Percentiles rank a stretch among this genome's conserved stretches.
These are phyloP conservation scores for Ophiostoma piceae DNA, from an alignment of 2,329 filamentous ascomycete species.

Conservation along the genomic window DNA sequence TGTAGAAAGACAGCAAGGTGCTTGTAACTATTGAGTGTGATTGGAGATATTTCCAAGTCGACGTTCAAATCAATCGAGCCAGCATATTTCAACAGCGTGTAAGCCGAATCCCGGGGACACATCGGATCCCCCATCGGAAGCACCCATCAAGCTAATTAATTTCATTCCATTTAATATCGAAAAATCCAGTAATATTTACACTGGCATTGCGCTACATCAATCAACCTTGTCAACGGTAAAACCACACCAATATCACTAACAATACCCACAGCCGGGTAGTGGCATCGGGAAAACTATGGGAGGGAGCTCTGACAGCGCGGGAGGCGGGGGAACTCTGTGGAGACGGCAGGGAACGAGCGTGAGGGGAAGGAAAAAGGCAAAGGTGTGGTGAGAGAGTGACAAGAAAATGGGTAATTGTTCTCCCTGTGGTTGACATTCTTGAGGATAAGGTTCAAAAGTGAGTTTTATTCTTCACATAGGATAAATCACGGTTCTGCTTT, in stretches of 20 bases:
- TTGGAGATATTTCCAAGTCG: neutral
- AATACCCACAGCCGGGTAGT: constrained; percentile 17
- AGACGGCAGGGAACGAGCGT: neutral
- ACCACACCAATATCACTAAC: neutral
- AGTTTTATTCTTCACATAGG: too few relatives aligned
- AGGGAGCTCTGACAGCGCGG: constrained; percentile 9
- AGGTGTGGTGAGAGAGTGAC: neutral
- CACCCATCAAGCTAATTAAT: neutral
- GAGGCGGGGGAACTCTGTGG: constrained; percentile 21
- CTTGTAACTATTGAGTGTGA: neutral
- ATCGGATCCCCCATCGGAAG: constrained; percentile 4
- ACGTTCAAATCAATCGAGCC: neutral
- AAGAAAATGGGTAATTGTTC: neutral
- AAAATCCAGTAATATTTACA: neutral
- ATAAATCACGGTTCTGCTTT: too few relatives aligned
- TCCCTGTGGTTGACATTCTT: neutral
- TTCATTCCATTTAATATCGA: neutral
- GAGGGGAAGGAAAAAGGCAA: neutral
- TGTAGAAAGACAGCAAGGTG: neutral
- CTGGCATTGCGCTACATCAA: neutral
- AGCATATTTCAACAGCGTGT: neutral
- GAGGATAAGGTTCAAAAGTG: too few relatives aligned
- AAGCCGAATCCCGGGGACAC: constrained; percentile 6
- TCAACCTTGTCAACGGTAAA: neutral
- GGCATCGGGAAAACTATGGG: constrained; percentile 18